Conservation (phyloP, 441 rosid species). For the Erodium trifolium region DNA sequence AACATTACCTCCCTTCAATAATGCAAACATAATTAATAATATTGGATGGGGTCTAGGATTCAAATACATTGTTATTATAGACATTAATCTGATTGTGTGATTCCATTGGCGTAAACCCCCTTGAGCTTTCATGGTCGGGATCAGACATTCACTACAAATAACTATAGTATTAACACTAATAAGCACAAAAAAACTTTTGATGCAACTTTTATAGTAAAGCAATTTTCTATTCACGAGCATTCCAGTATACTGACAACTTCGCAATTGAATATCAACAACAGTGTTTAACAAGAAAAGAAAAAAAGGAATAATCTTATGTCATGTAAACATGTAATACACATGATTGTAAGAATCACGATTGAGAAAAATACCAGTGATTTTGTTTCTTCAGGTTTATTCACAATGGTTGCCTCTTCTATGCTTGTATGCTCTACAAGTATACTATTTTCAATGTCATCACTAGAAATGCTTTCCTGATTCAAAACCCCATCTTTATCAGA, state of each 20-base stretch:
- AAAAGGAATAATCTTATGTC: constrained; percentile 6
- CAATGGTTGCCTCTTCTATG: constrained; percentile 20
- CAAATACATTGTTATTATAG: too few species aligned
- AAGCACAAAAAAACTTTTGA: not conserved
- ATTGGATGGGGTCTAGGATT: not conserved
- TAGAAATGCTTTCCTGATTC: constrained; percentile 20
- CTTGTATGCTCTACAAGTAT: constrained; percentile 23
- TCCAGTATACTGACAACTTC: not conserved
- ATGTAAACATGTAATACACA: too few species aligned
- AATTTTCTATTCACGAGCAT: not conserved
- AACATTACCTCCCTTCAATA: not conserved
- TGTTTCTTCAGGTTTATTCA: constrained; percentile 33
- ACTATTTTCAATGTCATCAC: constrained; percentile 12
- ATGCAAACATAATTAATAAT: not conserved
- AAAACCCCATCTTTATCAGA: constrained; percentile 16
- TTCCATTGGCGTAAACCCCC: not conserved
- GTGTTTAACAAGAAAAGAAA: not conserved
- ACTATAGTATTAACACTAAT: not conserved
- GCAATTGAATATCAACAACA: not conserved
- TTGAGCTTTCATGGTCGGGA: not conserved
- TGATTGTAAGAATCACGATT: not conserved
- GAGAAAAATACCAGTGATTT: constrained; percentile 46
- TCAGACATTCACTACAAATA: not conserved
- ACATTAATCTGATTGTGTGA: too few species aligned
- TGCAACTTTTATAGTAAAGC: not conserved